Conservation (phyloP, 768 basidiomycete species). For the Termitomyces sp. region DNA sequence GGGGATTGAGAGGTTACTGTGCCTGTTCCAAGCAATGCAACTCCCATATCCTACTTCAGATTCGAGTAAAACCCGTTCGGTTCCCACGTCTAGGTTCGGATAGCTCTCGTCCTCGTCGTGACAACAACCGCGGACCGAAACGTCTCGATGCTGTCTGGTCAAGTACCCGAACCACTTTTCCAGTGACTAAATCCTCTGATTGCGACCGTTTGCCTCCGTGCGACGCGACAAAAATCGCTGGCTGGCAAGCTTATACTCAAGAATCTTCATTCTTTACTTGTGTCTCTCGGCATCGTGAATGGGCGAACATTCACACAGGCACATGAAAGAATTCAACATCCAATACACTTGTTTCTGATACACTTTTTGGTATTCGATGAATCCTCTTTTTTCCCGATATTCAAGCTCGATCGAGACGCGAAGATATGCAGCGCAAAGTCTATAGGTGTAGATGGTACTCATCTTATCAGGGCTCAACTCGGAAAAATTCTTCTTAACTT, state of each 20-base stretch:
- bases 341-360: constrained; percentile 10
- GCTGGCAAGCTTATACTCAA: not conserved
- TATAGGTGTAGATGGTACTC: not conserved
- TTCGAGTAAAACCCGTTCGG: constrained; percentile 5
- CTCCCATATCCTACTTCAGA: constrained; percentile 8
- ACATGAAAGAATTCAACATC: constrained; percentile 6
- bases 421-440: not conserved
- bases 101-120: not conserved
- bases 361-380: constrained; percentile 1
- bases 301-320: constrained; percentile 6
- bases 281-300: constrained; percentile 4
- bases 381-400: not conserved
- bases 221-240: not conserved
- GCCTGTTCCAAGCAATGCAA: not conserved
- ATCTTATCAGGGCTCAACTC: not conserved
- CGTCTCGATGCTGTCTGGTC: not conserved
- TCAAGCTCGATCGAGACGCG: not conserved
- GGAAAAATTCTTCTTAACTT: too few species aligned
- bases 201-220: constrained; percentile 7
- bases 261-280: not conserved
- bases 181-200: constrained; percentile 1
- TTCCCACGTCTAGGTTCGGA: constrained; percentile 1
- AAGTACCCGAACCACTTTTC: not conserved
- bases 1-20: not conserved
- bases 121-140: constrained; percentile 8